Evolutionary conservation across 164 flowering plant species (phyloP), one percentile per base, ranked within the genome.

Genomic region (Liquidambar formosana): DNA sequence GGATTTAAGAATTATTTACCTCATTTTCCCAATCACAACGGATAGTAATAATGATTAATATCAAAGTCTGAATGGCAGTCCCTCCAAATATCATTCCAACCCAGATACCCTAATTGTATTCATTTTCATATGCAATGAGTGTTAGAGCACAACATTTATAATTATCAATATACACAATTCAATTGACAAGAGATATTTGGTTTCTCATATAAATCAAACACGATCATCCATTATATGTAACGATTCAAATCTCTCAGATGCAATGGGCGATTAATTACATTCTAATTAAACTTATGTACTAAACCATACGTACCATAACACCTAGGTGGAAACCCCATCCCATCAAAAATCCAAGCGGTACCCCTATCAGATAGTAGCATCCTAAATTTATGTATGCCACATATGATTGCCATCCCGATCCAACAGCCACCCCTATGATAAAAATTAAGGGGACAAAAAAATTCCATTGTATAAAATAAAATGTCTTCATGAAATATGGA

Each of bases 21-120:
- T 87, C 89, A 43, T 85, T 82, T 1, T 85, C 86, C 95, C 95
- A 90, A 25, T 90, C 87, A 51, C 90, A 88, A 4, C 87, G 73
- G 10, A 79, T 58, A 18, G 86, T 82, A 19, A 86, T 81, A 56
- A 85, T 64, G 27, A 61, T 70, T 48, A 90, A 69, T 22, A 90
- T 79, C 72, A 88, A 47, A 1, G 95, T 90, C 63, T 90, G 92
- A 28, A 85, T 48, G 8, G 84, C 86, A 12, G 92, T 86, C 38
- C 95, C 92, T 8, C 95, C 95, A 53, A 81, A 79, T 8, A 90
- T 90, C 95, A 89, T 86, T 22, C 95, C 95, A 18, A 76, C 84
- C 95, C 92, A 90, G 25, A 88, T 81, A 8, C 95, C 95, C 94
- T 89, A 15, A 33, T 54, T 5, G 2, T 51, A 11, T 43, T 19